These are phyloP conservation scores for Colletotrichum camelliae DNA, from an alignment of 2,329 filamentous ascomycete species.

Conservation along the genomic window DNA sequence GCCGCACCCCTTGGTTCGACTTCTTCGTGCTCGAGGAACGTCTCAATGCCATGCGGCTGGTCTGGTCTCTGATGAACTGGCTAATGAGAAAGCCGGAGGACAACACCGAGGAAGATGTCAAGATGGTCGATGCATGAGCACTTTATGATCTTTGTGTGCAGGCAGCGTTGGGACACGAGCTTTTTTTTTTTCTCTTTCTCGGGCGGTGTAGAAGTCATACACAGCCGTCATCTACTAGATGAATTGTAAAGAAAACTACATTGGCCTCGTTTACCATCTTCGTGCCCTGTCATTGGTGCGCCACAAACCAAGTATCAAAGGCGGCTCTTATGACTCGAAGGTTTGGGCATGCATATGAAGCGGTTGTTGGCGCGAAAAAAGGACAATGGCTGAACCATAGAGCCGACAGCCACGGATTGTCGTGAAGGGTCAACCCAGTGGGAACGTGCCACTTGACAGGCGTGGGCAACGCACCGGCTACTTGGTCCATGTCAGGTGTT, in stretches of 20 bases:
- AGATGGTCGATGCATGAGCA: slow-evolving; percentile 31
- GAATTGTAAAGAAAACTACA: neutral
- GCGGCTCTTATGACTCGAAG: neutral
- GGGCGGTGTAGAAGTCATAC: neutral
- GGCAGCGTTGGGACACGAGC: neutral
- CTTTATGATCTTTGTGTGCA: neutral
- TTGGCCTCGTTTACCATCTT: neutral
- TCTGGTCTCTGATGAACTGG: slow-evolving; percentile 67
- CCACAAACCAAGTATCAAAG: neutral
- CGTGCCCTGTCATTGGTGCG: neutral
- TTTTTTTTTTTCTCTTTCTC: neutral
- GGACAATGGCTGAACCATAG: neutral
- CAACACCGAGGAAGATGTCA: slow-evolving; percentile 24
- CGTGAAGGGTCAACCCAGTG: neutral
- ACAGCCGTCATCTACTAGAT: neutral
- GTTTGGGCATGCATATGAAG: neutral
- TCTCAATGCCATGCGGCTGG: slow-evolving; percentile 58
- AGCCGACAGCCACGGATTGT: neutral
- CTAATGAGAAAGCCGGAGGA: slow-evolving; percentile 55
- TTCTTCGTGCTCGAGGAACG: slow-evolving; percentile 60
- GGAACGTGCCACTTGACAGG: neutral
- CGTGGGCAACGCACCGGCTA: neutral
- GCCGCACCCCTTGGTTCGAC: slow-evolving; percentile 67
- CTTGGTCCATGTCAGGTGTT: neutral
- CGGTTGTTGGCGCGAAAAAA: neutral